phyloP scores from a whole-genome alignment of 176 grass and related monocot genomes.

The barley (Hordeum vulgare) region DNA sequence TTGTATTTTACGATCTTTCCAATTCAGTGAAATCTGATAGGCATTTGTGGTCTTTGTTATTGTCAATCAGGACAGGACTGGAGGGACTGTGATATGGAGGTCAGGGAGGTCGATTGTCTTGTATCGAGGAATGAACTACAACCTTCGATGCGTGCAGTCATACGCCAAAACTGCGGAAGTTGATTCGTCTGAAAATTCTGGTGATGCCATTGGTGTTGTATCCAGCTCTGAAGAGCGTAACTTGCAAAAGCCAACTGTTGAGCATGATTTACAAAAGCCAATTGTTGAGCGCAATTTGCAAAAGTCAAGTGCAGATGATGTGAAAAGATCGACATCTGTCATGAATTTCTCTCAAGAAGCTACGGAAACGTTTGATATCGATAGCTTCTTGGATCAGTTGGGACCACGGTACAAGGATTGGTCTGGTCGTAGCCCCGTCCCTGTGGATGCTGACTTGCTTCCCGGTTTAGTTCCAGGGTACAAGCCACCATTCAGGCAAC shows the following conservation, averaged over 20 bases:
- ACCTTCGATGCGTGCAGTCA: slow-evolving; percentile 64
- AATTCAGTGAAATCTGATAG: not conserved
- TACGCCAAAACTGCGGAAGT: slow-evolving; percentile 40
- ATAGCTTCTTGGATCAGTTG: slow-evolving; percentile 76
- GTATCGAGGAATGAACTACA: slow-evolving; percentile 86
- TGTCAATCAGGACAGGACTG: slow-evolving; percentile 63
- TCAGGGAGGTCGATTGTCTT: slow-evolving; percentile 83
- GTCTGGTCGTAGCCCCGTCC: slow-evolving; percentile 68
- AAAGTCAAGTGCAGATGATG: slow-evolving; percentile 8
- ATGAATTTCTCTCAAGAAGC: slow-evolving; percentile 13
- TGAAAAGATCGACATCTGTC: not conserved
- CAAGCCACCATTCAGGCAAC: slow-evolving; percentile 68
- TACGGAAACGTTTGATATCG: slow-evolving; percentile 42
- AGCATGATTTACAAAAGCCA: not conserved
- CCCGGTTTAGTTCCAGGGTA: slow-evolving; percentile 62
- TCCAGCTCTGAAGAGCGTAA: not conserved
- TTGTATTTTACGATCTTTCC: not conserved
- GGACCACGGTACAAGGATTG: slow-evolving; percentile 85
- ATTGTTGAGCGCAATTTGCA: not conserved
- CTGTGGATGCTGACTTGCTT: slow-evolving; percentile 95
- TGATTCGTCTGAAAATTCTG: slow-evolving; percentile 16
- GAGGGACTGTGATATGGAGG: slow-evolving; percentile 94
- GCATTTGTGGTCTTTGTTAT: not conserved
- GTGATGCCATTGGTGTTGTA: not conserved
- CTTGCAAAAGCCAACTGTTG: not conserved